Base-by-base conservation (phyloP, 345 rosid species). In the Gossypium ekmanianum region DNA sequence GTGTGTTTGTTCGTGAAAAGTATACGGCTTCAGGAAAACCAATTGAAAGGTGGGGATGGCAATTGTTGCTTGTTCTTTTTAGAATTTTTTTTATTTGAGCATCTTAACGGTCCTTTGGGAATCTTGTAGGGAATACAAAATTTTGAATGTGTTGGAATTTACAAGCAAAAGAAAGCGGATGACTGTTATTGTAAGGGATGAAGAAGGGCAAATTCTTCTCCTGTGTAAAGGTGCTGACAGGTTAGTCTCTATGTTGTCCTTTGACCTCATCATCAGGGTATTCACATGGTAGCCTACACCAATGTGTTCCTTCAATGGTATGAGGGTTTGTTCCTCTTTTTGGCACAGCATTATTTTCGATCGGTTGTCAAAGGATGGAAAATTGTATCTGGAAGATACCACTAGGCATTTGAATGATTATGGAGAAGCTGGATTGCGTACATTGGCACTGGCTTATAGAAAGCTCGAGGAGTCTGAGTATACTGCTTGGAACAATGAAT, bases 181-280 rank as follows among this genome's bases (percentile, higher is more conserved):
- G 99, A 83, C 98, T 0, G 99, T 95, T 9, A 86, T 95, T 68
- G 88, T 93, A 76, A 84, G 76, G 11, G 97, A 91, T 52, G 94
- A 87, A 84, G 85, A 88, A 62, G 97, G 94, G 13, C 88, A 89
- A 86, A 85, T 93, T 78, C 78, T 95, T 78, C 87, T 95, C 78
- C 79, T 95, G 57, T 93, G 99, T 88, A 95, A 93, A 88, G 99
- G 99, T 76, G 98, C 98, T 13, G 98, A 95, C 88, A 93, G 98
- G 98, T 94, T 83, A 84, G 94, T 73, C 20, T 69, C 72, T 24
- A 63, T 27, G 44, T 44, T 29, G 8, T 20, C 34, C 9, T 69
- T 34, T 47, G 34, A 41, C 20, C 13, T 56, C 27, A 56, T 24
- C 17, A 47, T 24, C 17, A 47, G 61, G 66, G 43, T 43, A 29